phyloP scores from a whole-genome alignment of 2,329 filamentous ascomycete genomes.

The Sporothrix sp. region DNA sequence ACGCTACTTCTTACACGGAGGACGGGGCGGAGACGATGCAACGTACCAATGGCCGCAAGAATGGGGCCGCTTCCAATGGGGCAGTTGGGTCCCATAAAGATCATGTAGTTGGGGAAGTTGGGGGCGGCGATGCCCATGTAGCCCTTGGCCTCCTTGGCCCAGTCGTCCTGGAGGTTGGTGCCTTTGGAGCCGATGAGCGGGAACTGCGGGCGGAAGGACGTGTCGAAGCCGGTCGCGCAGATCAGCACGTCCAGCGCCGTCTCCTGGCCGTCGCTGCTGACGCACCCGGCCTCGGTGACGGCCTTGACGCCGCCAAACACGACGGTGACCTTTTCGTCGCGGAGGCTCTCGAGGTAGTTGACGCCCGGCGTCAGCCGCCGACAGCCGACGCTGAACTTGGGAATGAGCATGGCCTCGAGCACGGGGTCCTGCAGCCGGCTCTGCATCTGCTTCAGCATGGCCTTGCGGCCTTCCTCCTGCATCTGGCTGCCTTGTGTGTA shows the following conservation, averaged over 20 bases:
- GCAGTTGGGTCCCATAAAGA: slow-evolving; percentile 11
- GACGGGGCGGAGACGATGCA: too few species aligned
- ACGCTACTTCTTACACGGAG: too few species aligned
- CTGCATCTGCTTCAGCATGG: slow-evolving; percentile 9
- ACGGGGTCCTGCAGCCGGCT: slow-evolving; percentile 23
- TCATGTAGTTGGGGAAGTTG: slow-evolving; percentile 11
- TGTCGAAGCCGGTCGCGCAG: slow-evolving; percentile 47
- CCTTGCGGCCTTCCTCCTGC: slow-evolving; percentile 16
- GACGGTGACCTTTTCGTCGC: slow-evolving; percentile 47
- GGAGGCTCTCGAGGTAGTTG: slow-evolving; percentile 55
- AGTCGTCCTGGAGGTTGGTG: neutral
- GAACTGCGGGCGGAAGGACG: slow-evolving; percentile 41
- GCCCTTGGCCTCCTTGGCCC: slow-evolving; percentile 5
- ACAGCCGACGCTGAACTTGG: slow-evolving; percentile 46
- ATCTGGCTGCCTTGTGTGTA: slow-evolving; percentile 7
- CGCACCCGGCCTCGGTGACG: slow-evolving; percentile 25
- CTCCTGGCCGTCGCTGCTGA: slow-evolving; percentile 30
- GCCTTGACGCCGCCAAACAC: slow-evolving; percentile 39
- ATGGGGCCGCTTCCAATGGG: slow-evolving; percentile 4
- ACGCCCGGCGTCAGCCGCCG: slow-evolving; percentile 49
- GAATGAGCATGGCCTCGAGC: slow-evolving; percentile 29
- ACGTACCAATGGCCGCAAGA: slow-evolving; percentile 1
- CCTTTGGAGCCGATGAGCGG: slow-evolving; percentile 33
- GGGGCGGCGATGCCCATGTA: slow-evolving; percentile 5
- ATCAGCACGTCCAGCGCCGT: slow-evolving; percentile 46